Base-by-base conservation (phyloP, 2,329 filamentous ascomycete genomes). In the Aspergillus fijiensis region DNA sequence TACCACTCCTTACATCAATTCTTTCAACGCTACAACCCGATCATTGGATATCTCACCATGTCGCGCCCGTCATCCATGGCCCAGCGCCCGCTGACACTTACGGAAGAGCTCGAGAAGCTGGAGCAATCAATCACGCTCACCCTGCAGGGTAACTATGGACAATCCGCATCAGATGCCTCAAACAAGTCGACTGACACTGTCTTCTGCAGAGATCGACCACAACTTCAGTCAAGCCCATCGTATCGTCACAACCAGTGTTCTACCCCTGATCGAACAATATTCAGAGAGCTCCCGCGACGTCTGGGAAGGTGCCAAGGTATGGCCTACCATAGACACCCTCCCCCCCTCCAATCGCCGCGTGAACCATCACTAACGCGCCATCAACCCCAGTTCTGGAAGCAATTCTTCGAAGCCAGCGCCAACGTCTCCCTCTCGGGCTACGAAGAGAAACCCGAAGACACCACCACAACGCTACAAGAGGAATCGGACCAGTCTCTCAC, bases 371-470 rank as follows among this genome's bases (percentile, higher is more conserved):
- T 35, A 45, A 31, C 14, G 27, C 42, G 1, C 29, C 49, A 45
- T 29, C 45, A 21, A 14, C 31, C 7, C 27, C 71, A 96, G 90
- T 99, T 99, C 78, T 99, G 95, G 95, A 99, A 99, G 78, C 93
- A 98, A 81, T 99, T 99, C 81, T 99, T 99, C 77, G 95, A 99
- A 79, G 92, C 95, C 39, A 96, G 93, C 51, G 95, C 95, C 74
- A 98, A 99, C 71, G 94, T 99, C 27, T 96, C 94, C 11, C 85
- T 99, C 11, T 96, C 92, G 0, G 92, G 93, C 29, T 97, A 99
- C 76, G 94, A 96, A 73, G 93, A 96, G 72, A 83, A 87, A 23
- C 86, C 86, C 6, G 79, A 81, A 27, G 87, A 89, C n/a, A 86
- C 84, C 55, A 70, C 83, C 71, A 59, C 50, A 21, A n/a, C 39